Base-by-base conservation (phyloP, 2,329 filamentous ascomycete genomes). In the Fusarium setosum region DNA sequence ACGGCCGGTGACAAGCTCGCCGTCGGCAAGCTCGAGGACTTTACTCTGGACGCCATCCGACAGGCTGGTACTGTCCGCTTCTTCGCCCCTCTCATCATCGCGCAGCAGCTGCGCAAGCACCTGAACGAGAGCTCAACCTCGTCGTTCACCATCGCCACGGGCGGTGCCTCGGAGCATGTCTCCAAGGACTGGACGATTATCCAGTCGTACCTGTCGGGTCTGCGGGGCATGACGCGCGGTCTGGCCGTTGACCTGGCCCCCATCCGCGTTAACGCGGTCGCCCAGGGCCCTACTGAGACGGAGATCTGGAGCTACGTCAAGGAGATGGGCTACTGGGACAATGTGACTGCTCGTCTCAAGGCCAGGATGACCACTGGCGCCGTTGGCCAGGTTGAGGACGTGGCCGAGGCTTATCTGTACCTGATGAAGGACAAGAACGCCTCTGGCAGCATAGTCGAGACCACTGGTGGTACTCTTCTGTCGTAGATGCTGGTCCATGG, bases 341-440 rank as follows among this genome's bases (percentile, higher is more conserved):
- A 51, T 4, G 37, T 67, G 2, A 70, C 67, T 5, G 49, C 41
- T 2, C 56, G 29, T 1, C 56, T 57, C 24, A 70, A 62, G 52
- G 67, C 47, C 7, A 55, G 55, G 23, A 65, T 62, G 56, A 63
- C 59, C 6, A 70, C 67, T 0, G 68, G 68, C 0, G 15, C 34
- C 3, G 35, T 70, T 12, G 65, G 65, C 0, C 42, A 66, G 23
- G 56, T 65, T 7, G 62, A 70, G 18, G 68, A 70, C 45, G 62
- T 69, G 3, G 65, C 60, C 0, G 68, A 70, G 56, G 59, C 62
- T 7, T 70, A 70, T 53, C 17, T 70, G 18, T 70, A 70, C 21
- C 24, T 59, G n/a, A 70, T 70, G 67, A 70, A 70, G 62, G 67
- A 70, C 29, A 51, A 57, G 44, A 68, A 67, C 4, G 37, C 57